Conservation (phyloP, 257 asterid genomes). For the Ballota nigra region DNA sequence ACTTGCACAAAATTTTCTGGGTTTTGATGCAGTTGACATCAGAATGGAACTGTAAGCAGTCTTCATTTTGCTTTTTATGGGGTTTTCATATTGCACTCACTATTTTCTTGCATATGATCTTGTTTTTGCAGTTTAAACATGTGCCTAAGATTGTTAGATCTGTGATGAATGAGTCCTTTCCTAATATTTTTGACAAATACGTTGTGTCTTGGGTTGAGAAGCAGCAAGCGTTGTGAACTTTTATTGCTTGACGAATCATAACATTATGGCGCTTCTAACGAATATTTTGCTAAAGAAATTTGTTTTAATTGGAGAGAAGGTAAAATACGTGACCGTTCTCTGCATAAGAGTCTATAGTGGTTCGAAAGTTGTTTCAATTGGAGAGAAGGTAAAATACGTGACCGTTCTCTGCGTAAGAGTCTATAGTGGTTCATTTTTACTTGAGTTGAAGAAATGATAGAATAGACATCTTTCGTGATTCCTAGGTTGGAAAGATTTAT, state of each 20-base stretch:
- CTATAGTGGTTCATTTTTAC: background rate
- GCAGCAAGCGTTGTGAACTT: slow-evolving; percentile 61
- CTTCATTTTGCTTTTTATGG: background rate
- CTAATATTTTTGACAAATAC: background rate
- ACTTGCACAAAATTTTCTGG: no score
- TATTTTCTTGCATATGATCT: background rate
- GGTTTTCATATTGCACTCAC: background rate
- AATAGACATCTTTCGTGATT: background rate
- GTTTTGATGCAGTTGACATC: no score
- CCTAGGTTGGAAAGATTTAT: no score
- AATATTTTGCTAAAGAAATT: background rate
- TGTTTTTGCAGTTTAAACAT: background rate
- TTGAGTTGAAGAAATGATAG: background rate
- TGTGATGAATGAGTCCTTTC: background rate
- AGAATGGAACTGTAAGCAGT: background rate
- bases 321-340: no score
- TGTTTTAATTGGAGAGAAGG: background rate
- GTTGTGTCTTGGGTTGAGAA: slow-evolving; percentile 42
- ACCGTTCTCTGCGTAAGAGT: background rate
- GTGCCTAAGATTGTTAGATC: background rate
- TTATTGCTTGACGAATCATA: slow-evolving; percentile 56
- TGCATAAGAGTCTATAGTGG: no score
- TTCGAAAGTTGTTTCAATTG: no score
- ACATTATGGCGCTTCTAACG: slow-evolving; percentile 19
- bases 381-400: background rate